Base-by-base conservation (phyloP, 108 stramenopile genomes). In the Stephanodiscus minutulus region DNA sequence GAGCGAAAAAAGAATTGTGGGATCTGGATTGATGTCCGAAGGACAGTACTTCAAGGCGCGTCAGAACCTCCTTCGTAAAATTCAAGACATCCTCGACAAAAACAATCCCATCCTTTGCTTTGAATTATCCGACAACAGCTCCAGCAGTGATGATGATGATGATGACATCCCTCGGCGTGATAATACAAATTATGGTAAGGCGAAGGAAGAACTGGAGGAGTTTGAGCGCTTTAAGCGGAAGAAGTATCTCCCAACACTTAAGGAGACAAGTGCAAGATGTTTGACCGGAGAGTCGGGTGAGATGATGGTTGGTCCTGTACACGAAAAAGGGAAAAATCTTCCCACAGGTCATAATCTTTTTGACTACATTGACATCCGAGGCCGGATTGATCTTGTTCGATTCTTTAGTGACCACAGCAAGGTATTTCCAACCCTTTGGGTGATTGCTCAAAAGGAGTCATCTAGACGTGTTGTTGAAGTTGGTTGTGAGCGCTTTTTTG, bases 11-110 rank as follows among this genome's bases (percentile, higher is more conserved):
- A 37, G 17, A 12, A 41, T 68, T 44, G 68, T 68, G 44, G 36
- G 68, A 41, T 57, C 55, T 24, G 54, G 55, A 12, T 57, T 68
- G 55, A 57, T 68, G 68, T 43, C 68, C 24, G 36, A 57, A n/a
- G 50, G 24, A 62, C 48, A 48, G 47, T 46, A 35, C 35, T 35
- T 49, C 48, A n/a, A n/a, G n/a, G n/a, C n/a, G n/a, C n/a, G n/a
- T n/a, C n/a, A n/a, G n/a, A n/a, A n/a, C n/a, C n/a, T 49, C 20
- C 48, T 49, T 49, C 3, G 20, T 17, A 49, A 49, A 20, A 49
- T 49, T 17, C 48, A 49, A 20, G 48, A 49, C 9, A 7, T 49
- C 20, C 48, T 49, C 3, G 48, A 49, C 20, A 49, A 49, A 20
- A 49, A 49, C 17, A 49, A 49, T 49, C 48, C 48, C 20, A 49